These are phyloP conservation scores for Paraphoma chrysanthemicola DNA, from an alignment of 2,329 filamentous ascomycete species.

Conservation along the genomic window DNA sequence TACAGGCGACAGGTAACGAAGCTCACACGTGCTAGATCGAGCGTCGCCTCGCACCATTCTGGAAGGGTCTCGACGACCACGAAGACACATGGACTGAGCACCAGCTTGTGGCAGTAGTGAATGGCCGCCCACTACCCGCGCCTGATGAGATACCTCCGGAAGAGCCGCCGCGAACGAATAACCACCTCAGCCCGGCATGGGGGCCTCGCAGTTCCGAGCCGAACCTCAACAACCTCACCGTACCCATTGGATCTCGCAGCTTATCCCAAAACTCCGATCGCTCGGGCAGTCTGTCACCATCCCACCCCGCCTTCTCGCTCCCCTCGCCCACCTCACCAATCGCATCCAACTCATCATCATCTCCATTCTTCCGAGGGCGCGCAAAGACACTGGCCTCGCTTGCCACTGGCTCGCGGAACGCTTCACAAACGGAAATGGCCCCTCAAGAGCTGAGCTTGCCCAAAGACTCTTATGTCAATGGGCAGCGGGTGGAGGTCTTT, in stretches of 20 bases:
- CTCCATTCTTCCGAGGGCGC: conserved; percentile 75
- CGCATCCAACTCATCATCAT: conserved; percentile 49
- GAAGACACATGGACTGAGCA: conserved; percentile 89
- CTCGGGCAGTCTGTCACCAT: conserved; percentile 64
- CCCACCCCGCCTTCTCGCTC: conserved; percentile 68
- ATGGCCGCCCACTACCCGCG: conserved; percentile 82
- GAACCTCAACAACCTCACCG: conserved; percentile 74
- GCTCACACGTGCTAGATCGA: conserved; percentile 73
- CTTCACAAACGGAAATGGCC: conserved; percentile 72
- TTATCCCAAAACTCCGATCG: conserved; percentile 80
- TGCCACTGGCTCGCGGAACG: conserved; percentile 76
- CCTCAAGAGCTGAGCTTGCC: conserved; percentile 83
- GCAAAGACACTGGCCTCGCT: conserved; percentile 89
- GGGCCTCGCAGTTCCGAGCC: conserved; percentile 62
- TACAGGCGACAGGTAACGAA: conserved; percentile 2
- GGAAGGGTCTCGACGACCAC: conserved; percentile 91
- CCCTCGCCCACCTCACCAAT: conserved; percentile 64
- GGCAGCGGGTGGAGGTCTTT: conserved; percentile 90
- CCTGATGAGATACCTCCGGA: conserved; percentile 84
- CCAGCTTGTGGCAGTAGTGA: conserved; percentile 89
- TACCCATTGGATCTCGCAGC: conserved; percentile 79
- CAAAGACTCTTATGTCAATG: conserved; percentile 86
- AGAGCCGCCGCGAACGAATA: conserved; percentile 57
- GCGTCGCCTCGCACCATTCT: conserved; percentile 90
- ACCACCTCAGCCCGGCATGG: conserved; percentile 41